Percentiles rank a stretch among this genome's conserved stretches.
Evolutionary conservation across 2,329 filamentous ascomycete genomes (phyloP).

Genomic region (Leptodontidium sp.): DNA sequence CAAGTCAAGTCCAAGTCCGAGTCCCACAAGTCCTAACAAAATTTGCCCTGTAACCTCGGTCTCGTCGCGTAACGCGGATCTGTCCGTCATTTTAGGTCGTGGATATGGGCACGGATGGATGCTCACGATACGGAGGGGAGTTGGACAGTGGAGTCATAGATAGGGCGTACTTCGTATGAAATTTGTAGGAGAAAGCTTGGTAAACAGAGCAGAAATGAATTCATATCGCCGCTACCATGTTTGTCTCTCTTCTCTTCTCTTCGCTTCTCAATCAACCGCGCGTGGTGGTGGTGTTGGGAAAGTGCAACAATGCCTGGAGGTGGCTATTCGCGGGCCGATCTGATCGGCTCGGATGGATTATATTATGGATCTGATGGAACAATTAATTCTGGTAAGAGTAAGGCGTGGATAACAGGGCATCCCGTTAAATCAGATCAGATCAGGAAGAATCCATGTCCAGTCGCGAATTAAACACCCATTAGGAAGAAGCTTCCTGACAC

Average conservation of each 20-base stretch:
- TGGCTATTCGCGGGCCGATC: constrained; percentile 9
- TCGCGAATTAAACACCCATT: not conserved
- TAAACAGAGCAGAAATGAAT: no score
- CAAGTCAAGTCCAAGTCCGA: not conserved
- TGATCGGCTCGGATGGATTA: not conserved
- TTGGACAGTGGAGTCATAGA: not conserved
- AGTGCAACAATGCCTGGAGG: no score
- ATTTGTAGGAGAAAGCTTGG: no score
- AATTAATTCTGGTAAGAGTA: not conserved
- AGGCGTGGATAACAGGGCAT: not conserved
- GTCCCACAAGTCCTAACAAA: not conserved
- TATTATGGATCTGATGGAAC: no score
- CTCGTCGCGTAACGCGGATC: constrained; percentile 18
- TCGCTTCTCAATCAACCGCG: no score
- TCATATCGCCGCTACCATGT: no score
- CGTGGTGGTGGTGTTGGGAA: no score
- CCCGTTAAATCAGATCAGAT: not conserved
- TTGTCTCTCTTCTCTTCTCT: no score
- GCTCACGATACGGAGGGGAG: not conserved
- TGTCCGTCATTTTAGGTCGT: constrained; percentile 12
- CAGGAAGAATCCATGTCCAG: not conserved
- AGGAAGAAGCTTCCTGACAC: not conserved
- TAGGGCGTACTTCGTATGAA: not conserved
- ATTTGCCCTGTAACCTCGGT: not conserved
- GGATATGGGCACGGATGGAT: no score